A percentile compares a stretch with the other conserved stretches of the same genome.
These are phyloP conservation scores for Blastobotrys terrestris DNA, from an alignment of 805 yeast species.

Conservation along the genomic window DNA sequence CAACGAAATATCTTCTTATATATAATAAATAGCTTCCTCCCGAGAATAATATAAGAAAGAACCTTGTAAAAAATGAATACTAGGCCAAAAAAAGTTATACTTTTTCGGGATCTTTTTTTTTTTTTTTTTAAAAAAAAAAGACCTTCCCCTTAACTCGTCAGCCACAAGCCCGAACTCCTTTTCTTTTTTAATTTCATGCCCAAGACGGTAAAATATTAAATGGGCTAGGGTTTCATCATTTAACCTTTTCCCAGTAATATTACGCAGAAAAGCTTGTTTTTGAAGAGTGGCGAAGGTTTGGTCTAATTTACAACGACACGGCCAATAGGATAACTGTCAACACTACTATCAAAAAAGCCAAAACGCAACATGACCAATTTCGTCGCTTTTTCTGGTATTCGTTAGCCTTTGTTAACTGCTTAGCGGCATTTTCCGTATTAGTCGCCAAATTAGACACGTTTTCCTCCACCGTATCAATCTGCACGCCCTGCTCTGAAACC, in stretches of 20 bases:
- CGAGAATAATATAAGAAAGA: background rate
- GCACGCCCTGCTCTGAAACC: conserved; percentile 79
- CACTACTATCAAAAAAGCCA: conserved; percentile 54
- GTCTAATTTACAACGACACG: background rate
- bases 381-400: conserved; percentile 64
- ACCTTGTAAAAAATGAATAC: too few species aligned
- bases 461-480: conserved; percentile 77
- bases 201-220: conserved; percentile 65
- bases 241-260: conserved; percentile 15
- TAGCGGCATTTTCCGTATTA: conserved; percentile 63
- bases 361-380: conserved; percentile 65
- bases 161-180: background rate
- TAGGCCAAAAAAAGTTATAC: background rate
- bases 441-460: conserved; percentile 58
- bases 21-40: background rate
- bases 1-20: background rate
- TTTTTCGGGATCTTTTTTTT: too few species aligned
- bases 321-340: conserved; percentile 45
- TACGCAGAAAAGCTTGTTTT: background rate
- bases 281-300: background rate
- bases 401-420: conserved; percentile 68
- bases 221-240: conserved; percentile 63
- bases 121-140: too few species aligned
- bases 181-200: conserved; percentile 37
- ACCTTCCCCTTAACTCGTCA: too few species aligned